Percentiles rank a stretch among this genome's conserved stretches.
Conservation (phyloP, 768 basidiomycete genomes). For the Rhodotorula toruloides region DNA sequence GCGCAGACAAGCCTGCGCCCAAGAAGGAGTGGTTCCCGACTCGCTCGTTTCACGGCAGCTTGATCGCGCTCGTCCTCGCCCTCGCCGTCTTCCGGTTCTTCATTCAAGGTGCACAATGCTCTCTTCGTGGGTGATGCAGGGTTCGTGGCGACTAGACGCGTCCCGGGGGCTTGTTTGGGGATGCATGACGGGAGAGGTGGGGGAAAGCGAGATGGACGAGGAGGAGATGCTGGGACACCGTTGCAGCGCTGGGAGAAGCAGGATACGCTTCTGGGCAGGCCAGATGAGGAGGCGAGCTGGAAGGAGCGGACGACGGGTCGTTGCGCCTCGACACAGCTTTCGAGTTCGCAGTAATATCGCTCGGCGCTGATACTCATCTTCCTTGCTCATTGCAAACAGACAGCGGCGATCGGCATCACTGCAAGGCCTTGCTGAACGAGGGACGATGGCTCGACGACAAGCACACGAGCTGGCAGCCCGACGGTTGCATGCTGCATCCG, state of each 20-base stretch:
- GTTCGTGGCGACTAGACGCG: not conserved
- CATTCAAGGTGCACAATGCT: conserved; percentile 36
- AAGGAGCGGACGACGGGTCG: too few species aligned
- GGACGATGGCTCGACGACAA: conserved; percentile 72
- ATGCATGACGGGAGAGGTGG: not conserved
- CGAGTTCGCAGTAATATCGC: too few species aligned
- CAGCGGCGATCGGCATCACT: conserved; percentile 66
- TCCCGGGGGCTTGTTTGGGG: too few species aligned
- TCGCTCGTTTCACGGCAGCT: conserved; percentile 24
- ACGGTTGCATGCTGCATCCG: conserved; percentile 73
- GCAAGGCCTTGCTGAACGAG: conserved; percentile 61
- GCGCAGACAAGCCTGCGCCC: not conserved
- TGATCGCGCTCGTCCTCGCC: conserved; percentile 36
- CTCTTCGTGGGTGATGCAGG: not conserved
- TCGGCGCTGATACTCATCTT: too few species aligned
- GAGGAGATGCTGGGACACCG: not conserved
- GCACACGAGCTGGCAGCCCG: conserved; percentile 76
- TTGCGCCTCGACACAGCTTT: too few species aligned
- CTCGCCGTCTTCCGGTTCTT: conserved; percentile 37
- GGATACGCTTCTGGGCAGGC: too few species aligned
- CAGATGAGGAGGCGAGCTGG: too few species aligned
- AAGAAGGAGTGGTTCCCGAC: conserved; percentile 15
- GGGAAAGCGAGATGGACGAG: not conserved
- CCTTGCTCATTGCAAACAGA: conserved; percentile 51
- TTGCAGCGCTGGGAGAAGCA: too few species aligned